A percentile compares a stretch with the other conserved stretches of the same genome.
Conservation (phyloP, 306 rosid species). For the Inga oerstediana region DNA sequence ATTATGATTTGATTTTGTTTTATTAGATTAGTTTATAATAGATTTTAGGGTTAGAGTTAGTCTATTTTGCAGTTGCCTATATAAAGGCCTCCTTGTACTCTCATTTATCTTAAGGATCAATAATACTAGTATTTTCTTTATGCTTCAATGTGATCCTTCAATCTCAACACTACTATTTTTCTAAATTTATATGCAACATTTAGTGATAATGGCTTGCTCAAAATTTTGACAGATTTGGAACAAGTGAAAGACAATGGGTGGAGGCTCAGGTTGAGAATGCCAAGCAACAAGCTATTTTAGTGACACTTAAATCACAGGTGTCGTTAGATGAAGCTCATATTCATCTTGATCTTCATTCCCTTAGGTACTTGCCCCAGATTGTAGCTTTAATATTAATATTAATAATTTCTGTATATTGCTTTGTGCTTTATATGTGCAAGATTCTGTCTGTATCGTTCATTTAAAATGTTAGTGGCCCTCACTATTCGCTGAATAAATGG, state of each 20-base stretch:
- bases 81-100: no score
- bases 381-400: conserved; percentile 28
- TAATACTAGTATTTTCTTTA: no score
- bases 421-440: conserved; percentile 13
- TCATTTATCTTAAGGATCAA: no score
- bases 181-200: conserved; percentile 14
- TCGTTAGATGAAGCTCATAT: conserved; percentile 97
- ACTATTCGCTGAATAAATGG: conserved; percentile 5
- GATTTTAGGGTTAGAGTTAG: no score
- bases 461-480: conserved; percentile 6
- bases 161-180: neutral
- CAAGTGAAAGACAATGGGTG: conserved; percentile 99
- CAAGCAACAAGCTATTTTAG: conserved; percentile 88
- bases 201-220: conserved; percentile 20
- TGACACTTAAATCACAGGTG: conserved; percentile 85
- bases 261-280: conserved; percentile 99
- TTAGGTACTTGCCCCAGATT: conserved; percentile 52
- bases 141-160: no score
- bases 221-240: conserved; percentile 79
- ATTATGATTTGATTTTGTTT: no score
- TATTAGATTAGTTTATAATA: no score
- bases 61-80: no score
- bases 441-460: conserved; percentile 23
- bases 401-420: conserved; percentile 9
- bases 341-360: conserved; percentile 96